Base-by-base conservation (phyloP, 768 basidiomycete genomes). In the Tulasnella sp. region DNA sequence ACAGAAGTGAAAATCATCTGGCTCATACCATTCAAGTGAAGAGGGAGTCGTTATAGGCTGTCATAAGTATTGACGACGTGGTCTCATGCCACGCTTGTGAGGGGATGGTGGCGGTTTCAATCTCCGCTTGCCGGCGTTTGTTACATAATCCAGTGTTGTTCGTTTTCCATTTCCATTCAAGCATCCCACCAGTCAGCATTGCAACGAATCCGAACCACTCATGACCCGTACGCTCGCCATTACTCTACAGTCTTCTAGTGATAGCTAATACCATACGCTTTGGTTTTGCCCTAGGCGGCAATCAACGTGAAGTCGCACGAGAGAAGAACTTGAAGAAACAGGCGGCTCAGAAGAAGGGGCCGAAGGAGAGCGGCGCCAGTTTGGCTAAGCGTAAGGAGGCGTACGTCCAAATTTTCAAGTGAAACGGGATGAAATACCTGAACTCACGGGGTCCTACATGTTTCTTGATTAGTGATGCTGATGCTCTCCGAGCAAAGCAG, bases 221-320 rank as follows among this genome's bases (percentile, higher is more conserved):
- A 65, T 65, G 64, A 65, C 64, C 64, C 64, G 64, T 65, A 65
- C 35, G 64, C 34, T 19, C 16, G 7, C 29, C 11, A 2, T 64
- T 32, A 17, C 32, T 12, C 37, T 14, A 14, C 2, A 34, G 12
- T 32, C 9, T 4, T 37, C 35, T 4, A 37, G 8, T 3, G 22
- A 11, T 17, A 2, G 7, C 64, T 39, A 35, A 39, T n/a, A n/a
- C 26, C 22, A 65, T 65, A 17, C 14, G 4, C n/a, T 26, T 59
- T 16, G 44, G 6, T 32, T 29, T 52, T 59, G 9, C 5, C 12
- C 32, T 29, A 74, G 74, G 74, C n/a, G 74, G 74, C n/a, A 74
- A 74, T 42, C 74, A 74, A 44, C 62, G 74, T 35, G 74, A 74
- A 62, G 74, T 75, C 22, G 74, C 75, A 52, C 74, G 74, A 29